Evolutionary conservation across 495 filamentous ascomycete species (phyloP), one percentile per base, ranked within the genome.

Genomic region (Aspergillus nidulans): DNA sequence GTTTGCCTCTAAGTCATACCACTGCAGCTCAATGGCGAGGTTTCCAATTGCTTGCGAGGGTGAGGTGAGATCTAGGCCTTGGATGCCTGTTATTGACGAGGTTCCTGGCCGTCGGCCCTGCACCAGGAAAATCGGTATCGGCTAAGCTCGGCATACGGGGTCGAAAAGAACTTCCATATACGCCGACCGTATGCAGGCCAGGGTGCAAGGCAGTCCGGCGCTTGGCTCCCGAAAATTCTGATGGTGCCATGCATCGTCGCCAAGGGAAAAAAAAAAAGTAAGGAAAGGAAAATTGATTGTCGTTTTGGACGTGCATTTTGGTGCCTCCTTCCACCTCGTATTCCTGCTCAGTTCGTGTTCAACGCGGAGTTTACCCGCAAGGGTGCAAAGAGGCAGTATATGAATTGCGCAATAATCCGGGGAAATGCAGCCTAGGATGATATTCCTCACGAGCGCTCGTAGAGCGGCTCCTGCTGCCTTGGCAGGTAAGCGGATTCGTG

Each of bases 391-490:
- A 28, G 26, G 4, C 26, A 28, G 26, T 20, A 44, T 23, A 4
- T 26, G 43, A 46, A 46, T 46, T 28, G 43, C 43, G 43, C 43
- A 4, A 47, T 15, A 47, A 20, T 47, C 44, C 26, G 44, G 44
- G 44, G 44, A 47, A 32, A 47, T 46, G 23, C 23, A 28, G 30
- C 30, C 15, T 2, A 34, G 15, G 9, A 28, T 13, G 30, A 34
- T 2, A 7, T 12, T 34, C 4, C 10, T 46, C 21, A 26, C 43
- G 24, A 26, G n/a, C 43, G 9, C 21, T 25, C 43, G 23, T 34
- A 12, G 15, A 34, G 30, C 9, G 30, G 30, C 30, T 34, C 30
- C 38, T 19, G 38, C 38, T 41, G 38, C 7, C 30, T 34, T 34
- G 30, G 30, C 30, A 34, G 9, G 30, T 34, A 34, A 34, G 30